These are phyloP conservation scores for Capsicum baccatum DNA, from an alignment of 257 asterid genomes.

Conservation along the genomic window DNA sequence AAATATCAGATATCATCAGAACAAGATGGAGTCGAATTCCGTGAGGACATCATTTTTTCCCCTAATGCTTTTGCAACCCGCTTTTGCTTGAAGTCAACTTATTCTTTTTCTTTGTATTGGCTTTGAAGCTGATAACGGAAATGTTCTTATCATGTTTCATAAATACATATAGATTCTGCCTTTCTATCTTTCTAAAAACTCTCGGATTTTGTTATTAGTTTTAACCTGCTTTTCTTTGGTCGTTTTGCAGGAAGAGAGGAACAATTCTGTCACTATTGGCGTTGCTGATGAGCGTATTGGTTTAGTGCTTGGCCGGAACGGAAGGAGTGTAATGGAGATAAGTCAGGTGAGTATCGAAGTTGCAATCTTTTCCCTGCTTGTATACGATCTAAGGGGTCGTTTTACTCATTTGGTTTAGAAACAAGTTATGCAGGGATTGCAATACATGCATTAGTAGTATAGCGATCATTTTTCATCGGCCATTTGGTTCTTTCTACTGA, in stretches of 20 bases:
- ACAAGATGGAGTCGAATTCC: conserved; percentile 37
- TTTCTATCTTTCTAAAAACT: neutral
- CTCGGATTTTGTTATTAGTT: neutral
- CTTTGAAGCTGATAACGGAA: neutral
- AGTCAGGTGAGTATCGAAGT: conserved; percentile 63
- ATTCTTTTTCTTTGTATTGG: neutral
- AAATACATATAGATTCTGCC: neutral
- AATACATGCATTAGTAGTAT: conserved; percentile 1
- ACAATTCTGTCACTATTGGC: conserved; percentile 82
- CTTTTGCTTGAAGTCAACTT: neutral
- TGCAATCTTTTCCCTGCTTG: conserved; percentile 8
- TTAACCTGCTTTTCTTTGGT: neutral
- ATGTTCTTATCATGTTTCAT: neutral
- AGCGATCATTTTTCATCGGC: neutral
- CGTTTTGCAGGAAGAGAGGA: conserved; percentile 68
- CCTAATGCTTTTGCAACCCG: neutral
- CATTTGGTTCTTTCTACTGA: neutral
- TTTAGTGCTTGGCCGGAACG: conserved; percentile 90
- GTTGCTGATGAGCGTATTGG: conserved; percentile 90
- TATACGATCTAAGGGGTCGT: neutral
- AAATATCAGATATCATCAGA: conserved; percentile 40
- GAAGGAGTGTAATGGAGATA: conserved; percentile 82
- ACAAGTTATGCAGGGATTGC: neutral
- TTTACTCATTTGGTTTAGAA: neutral
- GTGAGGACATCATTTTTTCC: neutral